Conservation (phyloP, 2,329 filamentous ascomycete genomes). For the Sporothrix schenckii region DNA sequence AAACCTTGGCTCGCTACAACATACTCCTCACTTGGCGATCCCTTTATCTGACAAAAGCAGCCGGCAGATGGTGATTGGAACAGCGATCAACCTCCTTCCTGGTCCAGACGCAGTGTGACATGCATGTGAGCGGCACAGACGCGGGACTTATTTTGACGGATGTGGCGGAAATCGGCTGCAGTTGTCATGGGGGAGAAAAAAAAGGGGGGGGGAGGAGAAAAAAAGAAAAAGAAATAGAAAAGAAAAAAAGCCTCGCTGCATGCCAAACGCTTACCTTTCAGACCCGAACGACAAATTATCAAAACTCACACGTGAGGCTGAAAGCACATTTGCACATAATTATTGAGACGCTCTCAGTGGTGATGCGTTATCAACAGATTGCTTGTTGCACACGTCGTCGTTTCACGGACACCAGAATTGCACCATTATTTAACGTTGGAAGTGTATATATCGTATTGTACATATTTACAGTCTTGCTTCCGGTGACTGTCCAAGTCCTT, state of each 20-base stretch:
- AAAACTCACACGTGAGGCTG: no score
- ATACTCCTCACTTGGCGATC: constrained; percentile 15
- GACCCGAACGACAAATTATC: no score
- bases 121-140: constrained; percentile 20
- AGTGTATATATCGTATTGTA: constrained; percentile 21
- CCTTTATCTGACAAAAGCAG: constrained; percentile 1
- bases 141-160: neutral
- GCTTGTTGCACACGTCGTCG: neutral
- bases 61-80: constrained; percentile 20
- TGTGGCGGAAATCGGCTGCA: neutral
- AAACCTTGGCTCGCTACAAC: constrained; percentile 20
- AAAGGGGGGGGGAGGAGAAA: no score
- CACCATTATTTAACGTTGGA: neutral
- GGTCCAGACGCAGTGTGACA: neutral
- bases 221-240: neutral
- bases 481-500: neutral
- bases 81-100: neutral
- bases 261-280: no score
- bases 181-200: neutral
- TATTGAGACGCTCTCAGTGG: no score
- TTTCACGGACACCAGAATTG: neutral
- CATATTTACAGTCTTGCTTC: constrained; percentile 24
- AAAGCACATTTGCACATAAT: no score
- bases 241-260: neutral
- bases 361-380: no score